Base-by-base conservation (phyloP, 2,329 filamentous ascomycete species). In the Xylaria sp. region DNA sequence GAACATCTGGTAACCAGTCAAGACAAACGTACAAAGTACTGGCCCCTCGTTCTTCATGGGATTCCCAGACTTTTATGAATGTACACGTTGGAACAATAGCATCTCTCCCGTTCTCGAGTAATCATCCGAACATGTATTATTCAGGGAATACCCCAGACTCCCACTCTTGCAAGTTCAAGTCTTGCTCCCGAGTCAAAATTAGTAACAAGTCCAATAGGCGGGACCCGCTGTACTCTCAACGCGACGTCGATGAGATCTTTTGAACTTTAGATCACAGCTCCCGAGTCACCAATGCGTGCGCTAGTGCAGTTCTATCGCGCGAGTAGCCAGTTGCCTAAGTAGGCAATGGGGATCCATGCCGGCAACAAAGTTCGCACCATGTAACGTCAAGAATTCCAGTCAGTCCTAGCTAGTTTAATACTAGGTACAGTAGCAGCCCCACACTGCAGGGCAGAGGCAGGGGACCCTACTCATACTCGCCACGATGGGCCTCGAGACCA, bases 201-300 rank as follows among this genome's bases (percentile, higher is more conserved):
- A 45, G 34, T 6, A 28, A 39, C 12, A 8, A 39, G 39, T 39
- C 43, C 41, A 15, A 28, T 10, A 20, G 41, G 30, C 23, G 39
- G 52, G 28, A 15, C 20, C 10, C 30, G 20, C 13, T 57, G 34
- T 41, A 12, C 28, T 39, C 15, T 30, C 25, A 18, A 20, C 41
- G 32, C 15, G 52, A 39, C 30, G 32, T 28, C 15, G 23, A 46
- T 9, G 25, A 46, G 20, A 32, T 25, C 30, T 63, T 48, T 63
- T 39, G 52, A 63, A 63, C 52, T 63, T 25, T 45, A 39, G 56
- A 63, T 15, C 25, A 30, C n/a, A 30, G 8, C 18, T 34, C 30
- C 36, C 10, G 8, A 15, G 32, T 28, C 30, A 18, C 34, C 45
- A 20, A 39, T 6, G 10, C 28, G 9, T 5, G 6, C 15, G 36